Evolutionary conservation across 345 rosid species (phyloP), one percentile per base, ranked within the genome.

Genomic region (Hibiscus tridactylites): DNA sequence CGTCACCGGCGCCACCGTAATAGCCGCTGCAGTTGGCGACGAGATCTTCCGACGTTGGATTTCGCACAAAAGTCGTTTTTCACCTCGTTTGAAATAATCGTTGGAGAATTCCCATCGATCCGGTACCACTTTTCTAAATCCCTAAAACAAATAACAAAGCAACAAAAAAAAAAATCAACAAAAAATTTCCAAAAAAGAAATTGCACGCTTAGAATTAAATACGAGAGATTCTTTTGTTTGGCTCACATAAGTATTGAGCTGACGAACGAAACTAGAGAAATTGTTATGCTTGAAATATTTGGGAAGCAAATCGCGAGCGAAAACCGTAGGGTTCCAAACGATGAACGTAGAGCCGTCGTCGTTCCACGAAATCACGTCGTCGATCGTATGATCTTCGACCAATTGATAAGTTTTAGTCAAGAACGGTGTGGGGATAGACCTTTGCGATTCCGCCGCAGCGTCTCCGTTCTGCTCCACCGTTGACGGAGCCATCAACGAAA

Each of bases 21-120:
- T 0, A 31, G 65, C 54, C 19, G 75, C 75, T 31, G 76, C 74
- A 2, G 71, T 13, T 64, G 77, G 70, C 1, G 75, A 0, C 5
- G 83, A 70, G 1, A 89, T 21, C 79, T 91, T 93, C 75, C 98
- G 83, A 6, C 98, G 88, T 75, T 91, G 98, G 57, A 93, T 93
- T 57, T 93, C 96, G 16, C 90, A 75, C 33, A 93, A 72, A 21
- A 93, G 87, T 74, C 72, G 84, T 75, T 81, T 90, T 75, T 93
- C 88, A 39, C 96, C 94, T 79, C 87, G 83, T 2, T 88, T 79
- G 65, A 93, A 91, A 74, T 70, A 86, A 13, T 91, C 97, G 75
- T 93, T 93, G 0, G 94, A 83, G 76, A 93, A 93, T 82, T 93
- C 98, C 98, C 98, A 93, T 2, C 96, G 91, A 77, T 93, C 98